phyloP scores from a whole-genome alignment of 225 moss, liverwort and hornwort genomes.

The Climacium dendroides region DNA sequence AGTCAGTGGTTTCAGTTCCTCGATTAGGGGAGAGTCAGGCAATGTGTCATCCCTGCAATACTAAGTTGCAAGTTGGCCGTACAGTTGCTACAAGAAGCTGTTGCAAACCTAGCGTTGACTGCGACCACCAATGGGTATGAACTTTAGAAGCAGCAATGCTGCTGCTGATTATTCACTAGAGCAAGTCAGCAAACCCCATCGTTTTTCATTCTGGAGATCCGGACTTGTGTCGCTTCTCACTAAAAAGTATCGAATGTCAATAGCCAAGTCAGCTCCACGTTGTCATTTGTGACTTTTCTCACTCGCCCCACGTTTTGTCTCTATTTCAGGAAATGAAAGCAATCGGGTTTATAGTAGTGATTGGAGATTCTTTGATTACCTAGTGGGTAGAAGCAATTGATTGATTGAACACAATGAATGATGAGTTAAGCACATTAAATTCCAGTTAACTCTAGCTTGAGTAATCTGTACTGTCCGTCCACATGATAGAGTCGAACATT shows the following conservation, averaged over 20 bases:
- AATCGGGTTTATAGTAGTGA: too few species aligned
- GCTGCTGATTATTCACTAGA: background rate
- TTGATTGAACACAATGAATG: background rate
- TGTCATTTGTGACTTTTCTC: too few species aligned
- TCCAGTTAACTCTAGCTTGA: background rate
- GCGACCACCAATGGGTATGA: background rate
- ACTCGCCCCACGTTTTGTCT: too few species aligned
- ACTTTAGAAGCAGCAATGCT: background rate
- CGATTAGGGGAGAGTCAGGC: background rate
- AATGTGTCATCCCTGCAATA: background rate
- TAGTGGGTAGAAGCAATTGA: background rate
- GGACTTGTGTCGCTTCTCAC: too few species aligned
- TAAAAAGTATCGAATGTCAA: too few species aligned
- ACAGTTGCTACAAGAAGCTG: too few species aligned
- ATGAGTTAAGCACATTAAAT: background rate
- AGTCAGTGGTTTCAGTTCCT: too few species aligned
- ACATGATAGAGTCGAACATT: background rate
- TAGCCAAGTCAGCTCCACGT: too few species aligned
- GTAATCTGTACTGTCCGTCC: background rate
- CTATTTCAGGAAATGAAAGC: too few species aligned
- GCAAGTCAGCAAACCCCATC: too few species aligned
- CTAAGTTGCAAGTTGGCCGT: background rate
- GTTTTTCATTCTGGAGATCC: too few species aligned
- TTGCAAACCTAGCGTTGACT: background rate
- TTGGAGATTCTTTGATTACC: background rate